Base-by-base conservation (phyloP, 352 stramenopile species). In the Thraustochytrium sp. region DNA sequence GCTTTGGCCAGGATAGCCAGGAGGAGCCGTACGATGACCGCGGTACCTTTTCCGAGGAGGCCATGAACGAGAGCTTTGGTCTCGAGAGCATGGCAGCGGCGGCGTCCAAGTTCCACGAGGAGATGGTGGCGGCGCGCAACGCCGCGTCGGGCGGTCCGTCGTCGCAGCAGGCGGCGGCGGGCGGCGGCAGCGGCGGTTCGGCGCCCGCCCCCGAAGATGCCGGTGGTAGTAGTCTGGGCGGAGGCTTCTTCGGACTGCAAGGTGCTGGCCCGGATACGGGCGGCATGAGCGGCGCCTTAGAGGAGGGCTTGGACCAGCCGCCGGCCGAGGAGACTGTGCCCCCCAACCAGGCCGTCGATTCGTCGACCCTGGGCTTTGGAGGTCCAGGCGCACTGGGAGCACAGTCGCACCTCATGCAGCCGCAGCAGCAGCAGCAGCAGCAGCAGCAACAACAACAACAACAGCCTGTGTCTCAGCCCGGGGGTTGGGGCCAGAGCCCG, bases 11-110 rank as follows among this genome's bases (percentile, higher is more conserved):
- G 36, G 59, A 72, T 55, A 1, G 8, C 36, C 59, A 49, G 40
- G 11, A 1, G 8, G 65, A 77, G 42, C 65, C 34, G 8, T 34
- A 38, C 26, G 65, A 77, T 26, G 65, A 77, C 11, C 40, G 49
- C 16, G 65, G 65, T 31, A 77, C 65, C 2, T 77, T 77, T 62
- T 77, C 65, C 13, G 65, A 77, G 13, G 65, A 55, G 34, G 65
- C 65, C 49, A 55, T 77, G 42, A 62, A 36, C 31, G 65, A 36
- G 16, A 62, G 76, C 34, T 48, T 80, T 46, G 76, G 76, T n/a
- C 44, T 82, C 21, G 76, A 84, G n/a, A 82, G 36, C 34, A 84
- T 84, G 74, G 74, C 76, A 29, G 76, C 49, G 5, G 68, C 56
- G 21, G 68, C 76, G 76, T 56, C 23, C 26, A 78, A 72, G 42